A percentile compares a stretch with the other conserved stretches of the same genome.
phyloP scores from a whole-genome alignment of 1,284 basidiomycete species.

The Irpex sp. region DNA sequence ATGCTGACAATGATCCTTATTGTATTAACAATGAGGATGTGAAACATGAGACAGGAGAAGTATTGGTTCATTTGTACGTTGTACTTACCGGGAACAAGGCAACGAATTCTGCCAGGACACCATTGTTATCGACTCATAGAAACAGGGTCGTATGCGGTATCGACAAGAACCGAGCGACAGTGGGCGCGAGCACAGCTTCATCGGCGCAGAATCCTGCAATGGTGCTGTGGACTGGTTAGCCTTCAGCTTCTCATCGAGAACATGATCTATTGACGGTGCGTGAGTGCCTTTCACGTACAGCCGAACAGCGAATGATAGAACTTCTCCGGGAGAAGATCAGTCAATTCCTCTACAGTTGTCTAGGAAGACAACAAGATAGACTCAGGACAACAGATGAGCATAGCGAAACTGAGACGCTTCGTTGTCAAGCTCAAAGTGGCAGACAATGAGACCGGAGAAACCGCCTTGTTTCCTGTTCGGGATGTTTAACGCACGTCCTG shows the following conservation, averaged over 20 bases:
- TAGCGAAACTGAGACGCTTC: neutral
- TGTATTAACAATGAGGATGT: constrained; percentile 8
- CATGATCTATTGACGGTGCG: neutral
- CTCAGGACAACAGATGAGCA: neutral
- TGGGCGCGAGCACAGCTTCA: neutral
- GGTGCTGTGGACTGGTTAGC: neutral
- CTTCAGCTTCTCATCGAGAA: neutral
- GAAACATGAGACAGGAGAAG: neutral
- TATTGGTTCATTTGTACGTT: neutral
- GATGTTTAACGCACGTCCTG: neutral
- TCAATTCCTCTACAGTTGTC: no score
- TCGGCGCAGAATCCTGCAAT: neutral
- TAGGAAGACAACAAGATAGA: neutral
- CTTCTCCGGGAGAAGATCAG: no score
- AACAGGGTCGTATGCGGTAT: neutral
- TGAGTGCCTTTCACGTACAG: neutral
- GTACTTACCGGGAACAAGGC: constrained; percentile 11
- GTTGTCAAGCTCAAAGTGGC: neutral
- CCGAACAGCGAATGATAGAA: no score
- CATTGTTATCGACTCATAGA: neutral
- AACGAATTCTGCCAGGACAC: neutral
- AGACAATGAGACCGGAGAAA: neutral
- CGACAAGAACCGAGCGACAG: neutral
- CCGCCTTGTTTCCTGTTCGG: neutral
- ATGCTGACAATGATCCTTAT: constrained; percentile 4